These are phyloP conservation scores for Haematococcus lacustris DNA, from an alignment of 139 green algal genomes.

Conservation along the genomic window DNA sequence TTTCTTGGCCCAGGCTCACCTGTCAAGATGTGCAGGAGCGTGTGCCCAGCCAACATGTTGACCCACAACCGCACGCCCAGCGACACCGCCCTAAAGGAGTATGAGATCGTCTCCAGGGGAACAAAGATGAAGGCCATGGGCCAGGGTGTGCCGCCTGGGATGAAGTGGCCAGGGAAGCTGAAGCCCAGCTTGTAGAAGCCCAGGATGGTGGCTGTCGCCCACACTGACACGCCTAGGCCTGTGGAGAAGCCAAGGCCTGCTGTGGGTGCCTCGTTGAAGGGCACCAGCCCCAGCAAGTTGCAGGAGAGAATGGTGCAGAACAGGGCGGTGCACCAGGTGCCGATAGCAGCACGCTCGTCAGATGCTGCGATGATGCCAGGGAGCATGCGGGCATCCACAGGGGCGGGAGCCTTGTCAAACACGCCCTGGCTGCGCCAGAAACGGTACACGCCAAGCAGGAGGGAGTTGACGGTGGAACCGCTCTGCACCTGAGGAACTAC, in stretches of 20 bases:
- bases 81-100: conserved; percentile 39
- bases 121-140: conserved; percentile 51
- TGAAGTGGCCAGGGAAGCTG: conserved; percentile 44
- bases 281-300: conserved; percentile 39
- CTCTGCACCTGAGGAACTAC: conserved; percentile 29
- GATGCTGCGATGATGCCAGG: conserved; percentile 23
- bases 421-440: conserved; percentile 42
- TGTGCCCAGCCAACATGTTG: conserved; percentile 48
- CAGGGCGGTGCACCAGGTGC: conserved; percentile 34
- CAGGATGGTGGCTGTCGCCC: conserved; percentile 34
- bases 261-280: conserved; percentile 42
- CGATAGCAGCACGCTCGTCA: conserved; percentile 24
- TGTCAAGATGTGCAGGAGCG: conserved; percentile 46
- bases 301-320: conserved; percentile 43
- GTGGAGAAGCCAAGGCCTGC: conserved; percentile 43
- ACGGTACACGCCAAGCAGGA: conserved; percentile 34
- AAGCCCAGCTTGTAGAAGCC: conserved; percentile 44
- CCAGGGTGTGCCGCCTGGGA: conserved; percentile 40
- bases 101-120: conserved; percentile 43
- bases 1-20: no score
- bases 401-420: conserved; percentile 33
- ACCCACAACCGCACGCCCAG: conserved; percentile 45
- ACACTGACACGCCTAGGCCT: conserved; percentile 36
- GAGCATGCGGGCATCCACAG: conserved; percentile 32
- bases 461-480: conserved; percentile 24